Base-by-base conservation (phyloP, 2,329 filamentous ascomycete species). In the Trichoderma atroviride region DNA sequence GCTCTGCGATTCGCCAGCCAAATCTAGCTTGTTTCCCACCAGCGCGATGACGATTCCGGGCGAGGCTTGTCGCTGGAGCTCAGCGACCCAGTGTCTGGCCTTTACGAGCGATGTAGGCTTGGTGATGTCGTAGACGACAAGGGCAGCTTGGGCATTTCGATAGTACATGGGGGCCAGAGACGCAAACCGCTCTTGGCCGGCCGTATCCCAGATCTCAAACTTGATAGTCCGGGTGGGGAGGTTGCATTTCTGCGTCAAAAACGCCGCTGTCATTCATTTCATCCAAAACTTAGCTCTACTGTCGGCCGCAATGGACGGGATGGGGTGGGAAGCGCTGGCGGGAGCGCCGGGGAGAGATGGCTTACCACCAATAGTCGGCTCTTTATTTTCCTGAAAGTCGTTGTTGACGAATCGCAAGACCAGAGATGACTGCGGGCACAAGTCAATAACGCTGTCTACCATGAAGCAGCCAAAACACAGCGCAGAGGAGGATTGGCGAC, bases 301-400 rank as follows among this genome's bases (percentile, higher is more conserved):
- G n/a, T 22, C 19, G 33, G 22, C 19, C 53, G n/a, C 56, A 40
- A 16, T 9, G 13, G 9, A 66, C 43, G 47, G 29, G 29, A 24
- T 29, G 68, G 65, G 37, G 62, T 24, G 16, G 33, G 35, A 57
- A 57, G 37, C 35, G 22, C 43, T 53, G 47, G 57, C 63, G 70
- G 72, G 68, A 72, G 50, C 53, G 43, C 57, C 63, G 70, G 63
- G 60, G 53, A 73, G 59, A 58, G 27, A 73, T 53, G 40, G 67
- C 87, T 73, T 87, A 96, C 94, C 94, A 86, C 96, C 96, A 83
- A 99, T 99, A 74, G 96, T 99, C 72, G 96, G 96, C 81, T 99
- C 96, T 86, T 98, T 98, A 83, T 98, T 98, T 83, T 98, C 96
- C 85, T 99, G 96, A 78, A 99, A 99, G 83, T 98, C 95, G 84